Percentiles rank a stretch among this genome's conserved stretches.
phyloP scores from a whole-genome alignment of 1,139 yeast genomes.

The Ashbya aceris region DNA sequence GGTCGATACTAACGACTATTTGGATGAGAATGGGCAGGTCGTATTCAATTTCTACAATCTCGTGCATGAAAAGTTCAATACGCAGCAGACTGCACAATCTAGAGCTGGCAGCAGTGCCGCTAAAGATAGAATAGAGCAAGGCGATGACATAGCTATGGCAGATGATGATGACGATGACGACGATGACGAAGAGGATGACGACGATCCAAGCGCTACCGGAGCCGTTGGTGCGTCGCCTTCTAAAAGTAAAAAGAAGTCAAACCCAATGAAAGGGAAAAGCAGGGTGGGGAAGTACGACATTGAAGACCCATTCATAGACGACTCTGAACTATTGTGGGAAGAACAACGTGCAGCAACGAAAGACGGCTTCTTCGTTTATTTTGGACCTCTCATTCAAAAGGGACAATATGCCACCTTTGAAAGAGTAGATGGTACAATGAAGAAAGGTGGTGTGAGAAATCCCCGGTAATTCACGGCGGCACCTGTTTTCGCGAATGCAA shows the following conservation, averaged over 20 bases:
- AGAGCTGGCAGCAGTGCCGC: conserved; percentile 53
- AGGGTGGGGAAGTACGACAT: conserved; percentile 83
- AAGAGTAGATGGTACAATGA: conserved; percentile 35
- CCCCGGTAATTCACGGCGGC: conserved; percentile 5
- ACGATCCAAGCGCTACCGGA: conserved; percentile 21
- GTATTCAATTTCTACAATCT: conserved; percentile 69
- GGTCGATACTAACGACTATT: conserved; percentile 32
- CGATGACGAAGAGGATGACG: conserved; percentile 31
- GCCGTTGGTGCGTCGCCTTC: conserved; percentile 19
- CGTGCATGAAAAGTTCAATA: conserved; percentile 62
- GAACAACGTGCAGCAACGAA: conserved; percentile 87
- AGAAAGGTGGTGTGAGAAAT: conserved; percentile 29
- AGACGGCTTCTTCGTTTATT: conserved; percentile 93
- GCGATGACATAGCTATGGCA: conserved; percentile 49
- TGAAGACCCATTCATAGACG: conserved; percentile 95
- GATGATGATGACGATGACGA: conserved; percentile 25
- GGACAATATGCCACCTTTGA: conserved; percentile 36
- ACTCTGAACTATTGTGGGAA: conserved; percentile 84
- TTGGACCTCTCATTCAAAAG: conserved; percentile 85
- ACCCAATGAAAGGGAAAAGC: conserved; percentile 45
- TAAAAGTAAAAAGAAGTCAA: conserved; percentile 30
- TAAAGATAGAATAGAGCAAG: conserved; percentile 49
- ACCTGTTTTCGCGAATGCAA: too few species aligned
- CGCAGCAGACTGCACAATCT: conserved; percentile 64
- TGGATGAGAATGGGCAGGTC: conserved; percentile 61